Evolutionary conservation across 768 basidiomycete species (phyloP), one percentile per base, ranked within the genome.

Genomic region (Calocybe gangraenosa): DNA sequence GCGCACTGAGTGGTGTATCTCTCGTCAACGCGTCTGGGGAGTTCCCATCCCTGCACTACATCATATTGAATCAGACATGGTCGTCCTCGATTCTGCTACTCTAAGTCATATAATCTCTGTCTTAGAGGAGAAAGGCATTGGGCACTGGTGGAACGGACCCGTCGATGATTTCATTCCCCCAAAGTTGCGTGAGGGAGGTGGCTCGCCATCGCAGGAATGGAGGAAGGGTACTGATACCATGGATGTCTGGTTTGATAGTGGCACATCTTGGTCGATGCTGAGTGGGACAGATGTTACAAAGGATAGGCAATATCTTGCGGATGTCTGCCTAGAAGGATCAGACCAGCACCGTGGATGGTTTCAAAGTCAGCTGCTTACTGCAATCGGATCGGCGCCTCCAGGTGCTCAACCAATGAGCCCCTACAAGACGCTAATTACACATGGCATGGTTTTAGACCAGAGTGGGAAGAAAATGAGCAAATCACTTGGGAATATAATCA

Each of bases 341-440:
- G 95, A 99, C 64, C 95, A 98, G 63, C 95, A 99, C 63, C 84
- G 95, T 6, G 95, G 95, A 7, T 99, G 95, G 95, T 99, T 99
- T 72, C 96, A 99, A 65, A 94, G 92, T 46, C 87, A 91, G 53
- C 67, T 99, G 20, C 68, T 99, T 37, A 98, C 96, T 3, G 78
- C 82, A 8, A 66, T 95, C 15, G 80, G 81, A 2, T 68, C 79
- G 15, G 64, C 69, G 2, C 52, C 64, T 7, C 47, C 60, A 9
- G 48, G 57, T 17, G 53, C 55, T 46, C 61, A 48, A 33, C 54
- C 81, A 9, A 47, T 56, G 32, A 73, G 59, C 51, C 73, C 95
- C 9, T 99, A 92, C 60, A 73, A 73, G 31, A 72, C 81, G 3
- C 65, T 99, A 47, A 84, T 99, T 52, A 98, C 95, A 1, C 95